Base-by-base conservation (phyloP, 805 yeast genomes). In the Alloascoidea hylecoeti region DNA sequence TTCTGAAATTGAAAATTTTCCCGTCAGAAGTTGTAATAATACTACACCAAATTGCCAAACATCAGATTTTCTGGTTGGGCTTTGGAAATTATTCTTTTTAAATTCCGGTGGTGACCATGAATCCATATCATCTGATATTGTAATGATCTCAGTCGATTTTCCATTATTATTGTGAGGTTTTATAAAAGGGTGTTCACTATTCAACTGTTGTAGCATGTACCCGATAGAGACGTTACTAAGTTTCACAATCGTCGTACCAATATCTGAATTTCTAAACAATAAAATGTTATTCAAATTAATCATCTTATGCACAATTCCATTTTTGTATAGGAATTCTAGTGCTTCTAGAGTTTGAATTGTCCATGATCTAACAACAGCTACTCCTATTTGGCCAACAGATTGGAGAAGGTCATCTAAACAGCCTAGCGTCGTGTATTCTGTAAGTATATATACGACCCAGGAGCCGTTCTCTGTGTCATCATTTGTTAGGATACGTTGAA, bases 1-100 rank as follows among this genome's bases (percentile, higher is more conserved):
- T 16, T 68, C 71, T 6, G 71, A 64, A 1, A 72, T 58, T 1
- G 68, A 61, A 35, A 72, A 75, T 2, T 64, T 58, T 0, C 94
- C 89, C 34, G 68, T 61, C 3, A 83, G 63, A 52, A 78, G 61
- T 44, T 80, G 75, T 14, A 76, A 65, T 46, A 89, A 78, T 4
- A 81, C 54, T 0, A 83, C 83, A 4, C 96, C 98, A 32, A 86
- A 58, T 50, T 82, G 82, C 97, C 97, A 92, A 5, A 92, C 79
- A 60, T 92, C 98, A 0, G 96, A 77, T 53, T 85, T 82, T 28
- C 86, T 63, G 41, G 78, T 78, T 12, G 81, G 78, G 37, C 52
- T 58, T 13, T 49, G 52, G 28, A 48, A 53, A 42, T 55, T 51
- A 6, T 46, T 35, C 6, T 40, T 44, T 17, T 33, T 34, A n/a